These are phyloP conservation scores for Mesembryanthemum crystallinum DNA, from an alignment of 148 eudicot species.

Conservation along the genomic window DNA sequence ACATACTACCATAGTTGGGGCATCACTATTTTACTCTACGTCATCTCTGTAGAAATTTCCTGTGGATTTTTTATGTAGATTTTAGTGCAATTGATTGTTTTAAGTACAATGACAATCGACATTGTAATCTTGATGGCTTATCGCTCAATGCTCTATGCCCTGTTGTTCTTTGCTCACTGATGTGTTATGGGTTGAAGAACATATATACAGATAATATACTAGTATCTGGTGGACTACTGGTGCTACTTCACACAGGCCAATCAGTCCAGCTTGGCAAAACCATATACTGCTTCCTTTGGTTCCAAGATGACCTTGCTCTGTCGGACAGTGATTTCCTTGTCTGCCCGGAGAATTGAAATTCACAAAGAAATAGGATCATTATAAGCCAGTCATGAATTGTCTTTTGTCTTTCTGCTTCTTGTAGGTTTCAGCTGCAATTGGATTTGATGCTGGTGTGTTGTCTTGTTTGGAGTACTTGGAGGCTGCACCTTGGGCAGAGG, in stretches of 20 bases:
- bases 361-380: background rate
- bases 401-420: conserved; percentile 7
- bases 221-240: background rate
- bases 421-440: conserved; percentile 93
- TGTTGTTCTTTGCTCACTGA: background rate
- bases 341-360: background rate
- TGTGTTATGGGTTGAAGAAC: background rate
- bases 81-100: background rate
- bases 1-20: background rate
- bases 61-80: too few species aligned
- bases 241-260: background rate
- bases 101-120: too few species aligned
- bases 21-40: background rate
- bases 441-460: conserved; percentile 87
- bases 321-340: background rate
- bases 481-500: conserved; percentile 99
- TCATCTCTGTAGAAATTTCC: too few species aligned
- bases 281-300: background rate
- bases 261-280: conserved; percentile 1
- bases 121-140: too few species aligned
- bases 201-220: background rate
- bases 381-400: background rate
- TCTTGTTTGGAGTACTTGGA: conserved; percentile 95
- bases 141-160: background rate
- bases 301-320: background rate